Base-by-base conservation (phyloP, 2,329 filamentous ascomycete genomes). In the Geosmithia putterillii region DNA sequence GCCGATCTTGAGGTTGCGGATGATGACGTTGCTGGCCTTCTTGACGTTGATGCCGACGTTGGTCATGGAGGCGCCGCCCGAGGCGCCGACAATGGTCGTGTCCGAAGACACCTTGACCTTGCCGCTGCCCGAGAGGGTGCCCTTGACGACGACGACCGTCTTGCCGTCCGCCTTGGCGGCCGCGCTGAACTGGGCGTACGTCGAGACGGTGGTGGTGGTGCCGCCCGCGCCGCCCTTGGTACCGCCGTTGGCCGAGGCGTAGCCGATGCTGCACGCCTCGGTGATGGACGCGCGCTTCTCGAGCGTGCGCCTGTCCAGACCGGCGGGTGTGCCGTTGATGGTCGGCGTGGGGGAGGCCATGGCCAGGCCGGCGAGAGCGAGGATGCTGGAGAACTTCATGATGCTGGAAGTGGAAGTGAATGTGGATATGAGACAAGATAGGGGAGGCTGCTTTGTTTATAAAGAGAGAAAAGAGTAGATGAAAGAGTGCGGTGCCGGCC, bases 1-100 rank as follows among this genome's bases (percentile, higher is more conserved):
- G 47, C 69, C 60, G 51, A 80, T 76, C 47, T 68, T 70, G 47
- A 82, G 55, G 66, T 82, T 82, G 32, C 76, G 70, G 48, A 82
- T 57, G 49, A 81, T 80, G 46, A 81, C 73, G 55, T 81, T 81
- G 45, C 53, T 63, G n/a, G 57, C 61, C 25, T 58, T 53, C 54
- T 69, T 69, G 50, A 76, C 59, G 46, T 63, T 66, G 38, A 76
- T 56, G 12, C 67, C 67, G 44, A 70, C 53, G 20, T 68, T 66
- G 38, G 51, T 64, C 47, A 67, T 51, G 54, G 45, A 42, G 42
- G 38, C 23, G 34, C 51, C 53, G 42, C 56, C 56, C 8, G 50
- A 38, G 20, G 50, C 57, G 34, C 66, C 66, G 37, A 70, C 57
- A 46, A 69, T 64, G 44, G 57, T 64, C 51, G 65, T 69, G 56